Base-by-base conservation (phyloP, 1,284 basidiomycete species). In the Xerocomus amazonicus region DNA sequence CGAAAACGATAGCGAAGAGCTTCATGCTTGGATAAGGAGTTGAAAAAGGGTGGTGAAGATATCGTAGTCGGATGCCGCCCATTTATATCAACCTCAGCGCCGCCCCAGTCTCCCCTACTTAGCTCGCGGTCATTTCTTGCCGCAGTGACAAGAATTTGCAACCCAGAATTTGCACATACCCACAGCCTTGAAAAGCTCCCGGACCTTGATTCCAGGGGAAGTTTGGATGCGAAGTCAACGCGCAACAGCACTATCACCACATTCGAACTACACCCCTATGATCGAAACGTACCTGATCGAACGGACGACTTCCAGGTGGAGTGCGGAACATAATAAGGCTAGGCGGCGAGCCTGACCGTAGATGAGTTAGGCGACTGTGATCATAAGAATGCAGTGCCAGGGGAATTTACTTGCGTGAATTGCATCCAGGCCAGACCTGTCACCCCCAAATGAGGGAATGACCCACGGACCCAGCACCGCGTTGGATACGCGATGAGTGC, bases 1-100 rank as follows among this genome's bases (percentile, higher is more conserved):
- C 26, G 38, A 43, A 33, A 16, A 53, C 27, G 14, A 32, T 12
- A 17, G 50, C 4, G 31, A 56, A 10, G n/a, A 50, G 4, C 36
- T 49, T 64, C 63, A 66, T 66, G 14, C 38, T 46, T 0, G 28
- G 3, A 38, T 23, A 23, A 36, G n/a, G 4, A 3, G 28, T 45
- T 8, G n/a, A 43, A 38, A 26, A 45, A 14, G 13, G 19, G 6
- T 19, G 19, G 19, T 23, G 19, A 23, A 23, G 4, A 4, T 23
- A 4, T 23, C 19, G 19, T 23, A 23, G 19, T 23, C 4, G 38
- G n/a, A 27, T n/a, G 38, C 13, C 26, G 7, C 26, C 14, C 7
- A 13, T 39, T 39, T 39, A 39, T 39, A 39, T 6, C 23, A 23
- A 23, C 19, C 19, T 23, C 19, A 23, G 19, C 19, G 19, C 3